Evolutionary conservation across 176 grass and related monocot species (phyloP).

Genomic region (Rhynchospora tenuis): DNA sequence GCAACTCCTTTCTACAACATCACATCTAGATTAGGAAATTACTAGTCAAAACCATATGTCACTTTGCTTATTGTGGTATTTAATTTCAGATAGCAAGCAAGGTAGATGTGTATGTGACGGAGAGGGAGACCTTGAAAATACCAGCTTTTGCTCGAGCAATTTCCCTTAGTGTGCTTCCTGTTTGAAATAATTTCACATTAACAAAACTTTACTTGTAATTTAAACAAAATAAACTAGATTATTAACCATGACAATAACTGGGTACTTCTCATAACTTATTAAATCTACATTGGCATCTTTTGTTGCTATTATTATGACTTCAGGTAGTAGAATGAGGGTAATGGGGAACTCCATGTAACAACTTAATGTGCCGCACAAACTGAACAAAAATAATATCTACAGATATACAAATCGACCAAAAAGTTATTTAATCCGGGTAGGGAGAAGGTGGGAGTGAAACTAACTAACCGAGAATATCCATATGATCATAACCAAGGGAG

Average conservation of each 20-base stretch:
- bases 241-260: not conserved
- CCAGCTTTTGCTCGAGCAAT: slow-evolving; percentile 79
- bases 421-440: not conserved
- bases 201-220: not conserved
- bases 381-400: not conserved
- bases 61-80: not conserved
- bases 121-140: slow-evolving; percentile 64
- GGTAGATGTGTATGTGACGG: not conserved
- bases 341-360: not conserved
- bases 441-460: not conserved
- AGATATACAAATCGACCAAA: not conserved
- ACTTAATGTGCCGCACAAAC: not conserved
- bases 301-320: not conserved
- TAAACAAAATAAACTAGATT: not conserved
- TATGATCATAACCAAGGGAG: slow-evolving; percentile 85
- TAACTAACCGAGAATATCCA: slow-evolving; percentile 92
- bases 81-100: not conserved
- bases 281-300: slow-evolving; percentile 3
- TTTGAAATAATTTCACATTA: slow-evolving; percentile 15
- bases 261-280: not conserved
- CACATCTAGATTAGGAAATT: not conserved
- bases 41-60: not conserved
- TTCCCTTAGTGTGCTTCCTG: slow-evolving; percentile 70
- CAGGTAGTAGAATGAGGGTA: not conserved
- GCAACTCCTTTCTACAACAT: slow-evolving; percentile 57